These are phyloP conservation scores for Alternaria arborescens DNA, from an alignment of 2,329 filamentous ascomycete genomes.

Conservation along the genomic window DNA sequence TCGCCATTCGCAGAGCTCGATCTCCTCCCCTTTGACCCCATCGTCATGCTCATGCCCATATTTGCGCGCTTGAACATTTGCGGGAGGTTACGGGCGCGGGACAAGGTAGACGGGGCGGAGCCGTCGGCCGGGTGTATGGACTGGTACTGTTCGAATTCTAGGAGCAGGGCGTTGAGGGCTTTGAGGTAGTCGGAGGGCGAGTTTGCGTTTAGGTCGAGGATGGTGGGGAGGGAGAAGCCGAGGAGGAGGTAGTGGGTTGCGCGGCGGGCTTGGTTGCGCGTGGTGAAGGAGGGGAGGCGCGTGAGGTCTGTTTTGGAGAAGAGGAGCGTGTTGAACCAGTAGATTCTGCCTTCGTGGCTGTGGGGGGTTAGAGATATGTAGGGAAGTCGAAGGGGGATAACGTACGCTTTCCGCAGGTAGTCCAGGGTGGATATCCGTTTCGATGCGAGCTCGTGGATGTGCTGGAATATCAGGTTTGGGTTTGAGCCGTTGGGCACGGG, in stretches of 20 bases:
- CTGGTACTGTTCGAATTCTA: constrained; percentile 95
- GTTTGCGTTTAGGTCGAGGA: constrained; percentile 85
- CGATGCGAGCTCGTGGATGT: constrained; percentile 83
- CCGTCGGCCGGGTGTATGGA: constrained; percentile 83
- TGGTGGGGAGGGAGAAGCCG: constrained; percentile 86
- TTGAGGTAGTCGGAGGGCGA: constrained; percentile 86
- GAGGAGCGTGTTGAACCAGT: constrained; percentile 98
- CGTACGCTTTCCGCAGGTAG: constrained; percentile 90
- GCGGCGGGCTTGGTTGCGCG: constrained; percentile 83
- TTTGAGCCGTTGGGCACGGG: constrained; percentile 53
- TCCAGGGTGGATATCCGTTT: constrained; percentile 95
- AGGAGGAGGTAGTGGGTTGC: constrained; percentile 94
- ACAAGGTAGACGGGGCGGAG: constrained; percentile 71
- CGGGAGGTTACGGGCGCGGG: constrained; percentile 75
- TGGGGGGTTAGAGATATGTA: constrained; percentile 14
- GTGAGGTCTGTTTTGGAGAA: constrained; percentile 84
- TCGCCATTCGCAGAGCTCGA: constrained; percentile 68
- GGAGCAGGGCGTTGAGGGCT: constrained; percentile 81
- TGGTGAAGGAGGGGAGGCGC: constrained; percentile 85
- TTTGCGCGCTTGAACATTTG: constrained; percentile 60
- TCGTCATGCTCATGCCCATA: constrained; percentile 49
- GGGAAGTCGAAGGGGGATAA: neutral
- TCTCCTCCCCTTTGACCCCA: constrained; percentile 50
- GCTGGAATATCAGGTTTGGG: constrained; percentile 66
- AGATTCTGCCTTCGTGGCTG: constrained; percentile 91